Evolutionary conservation across 306 rosid genomes (phyloP), one percentile per base, ranked within the genome.

Genomic region (Citrullus colocynthis): DNA sequence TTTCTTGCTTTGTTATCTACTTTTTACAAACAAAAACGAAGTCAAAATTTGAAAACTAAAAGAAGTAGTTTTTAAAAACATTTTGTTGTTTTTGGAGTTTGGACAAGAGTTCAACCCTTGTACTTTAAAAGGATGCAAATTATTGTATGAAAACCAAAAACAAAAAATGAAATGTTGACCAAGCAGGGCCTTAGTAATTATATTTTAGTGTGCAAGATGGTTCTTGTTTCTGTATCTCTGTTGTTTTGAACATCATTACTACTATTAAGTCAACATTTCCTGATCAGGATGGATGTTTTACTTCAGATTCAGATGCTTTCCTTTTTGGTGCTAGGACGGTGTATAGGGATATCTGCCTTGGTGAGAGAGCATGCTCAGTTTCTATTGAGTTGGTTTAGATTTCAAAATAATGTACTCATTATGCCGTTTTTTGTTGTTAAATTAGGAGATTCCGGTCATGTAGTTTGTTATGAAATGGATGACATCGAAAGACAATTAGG

Each of bases 281-380:
- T 64, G 49, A 57, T 58, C 79, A 92, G 97, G 97, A 90, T 82
- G 97, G 92, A 63, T 90, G 93, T 78, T 92, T 92, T 82, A 87
- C 89, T 84, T 85, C 80, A 80, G 97, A 92, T 89, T 92, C 96
- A 49, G 97, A 90, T 81, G 80, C 88, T 79, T 90, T 92, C 73
- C 97, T 92, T 81, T 92, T 92, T 79, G 97, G 97, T 79, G 97
- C 88, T 56, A 84, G 93, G 84, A 92, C 90, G 0, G 93, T 86
- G 41, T 88, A 92, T 57, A 90, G 96, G 82, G 97, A 90, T 78
- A 89, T 93, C 78, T 90, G 96, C 69, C 96, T 93, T 32, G 96
- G 97, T 88, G 79, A 81, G 93, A 7, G 39, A 7, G 12, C 52
- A 62, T 74, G 56, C 52, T 37, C 72, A 55, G 44, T 67, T 78